phyloP scores from a whole-genome alignment of 108 stramenopile genomes.

The Epithemia pelagica region DNA sequence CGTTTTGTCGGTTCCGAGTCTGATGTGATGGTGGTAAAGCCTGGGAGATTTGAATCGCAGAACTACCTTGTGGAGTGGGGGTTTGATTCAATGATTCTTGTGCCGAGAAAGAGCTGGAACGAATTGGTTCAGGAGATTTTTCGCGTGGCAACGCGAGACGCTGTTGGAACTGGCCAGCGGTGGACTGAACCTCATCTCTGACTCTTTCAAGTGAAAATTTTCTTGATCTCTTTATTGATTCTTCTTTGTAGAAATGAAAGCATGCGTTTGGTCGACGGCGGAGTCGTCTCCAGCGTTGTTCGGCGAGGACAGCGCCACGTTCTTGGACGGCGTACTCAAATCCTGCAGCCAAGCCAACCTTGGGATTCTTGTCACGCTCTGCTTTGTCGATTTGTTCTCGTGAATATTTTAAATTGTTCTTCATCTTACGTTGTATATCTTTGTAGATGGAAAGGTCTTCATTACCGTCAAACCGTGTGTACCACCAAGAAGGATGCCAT shows the following conservation, averaged over 20 bases:
- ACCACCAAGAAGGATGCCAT: too few relatives aligned
- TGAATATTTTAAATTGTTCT: not conserved
- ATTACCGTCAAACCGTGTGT: too few relatives aligned
- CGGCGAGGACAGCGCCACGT: slow-evolving; percentile 14
- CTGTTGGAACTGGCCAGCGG: not conserved
- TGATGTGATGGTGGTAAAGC: slow-evolving; percentile 9
- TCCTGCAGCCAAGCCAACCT: slow-evolving; percentile 6
- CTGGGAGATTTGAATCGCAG: not conserved
- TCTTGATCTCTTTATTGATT: too few relatives aligned
- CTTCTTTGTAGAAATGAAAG: slow-evolving; percentile 2
- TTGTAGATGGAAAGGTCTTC: too few relatives aligned
- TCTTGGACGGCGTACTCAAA: slow-evolving; percentile 25
- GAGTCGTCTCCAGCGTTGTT: slow-evolving; percentile 13
- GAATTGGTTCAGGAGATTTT: not conserved
- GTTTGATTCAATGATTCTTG: slow-evolving; percentile 5
- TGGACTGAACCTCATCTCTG: not conserved
- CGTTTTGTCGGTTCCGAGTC: slow-evolving; percentile 26
- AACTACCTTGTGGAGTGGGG: not conserved
- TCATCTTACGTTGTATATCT: too few relatives aligned
- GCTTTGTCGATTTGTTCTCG: not conserved
- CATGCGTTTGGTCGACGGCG: slow-evolving; percentile 5
- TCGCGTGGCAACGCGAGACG: not conserved
- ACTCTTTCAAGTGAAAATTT: not conserved
- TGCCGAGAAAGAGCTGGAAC: not conserved
- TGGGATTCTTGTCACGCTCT: not conserved